These are phyloP conservation scores for Adansonia rubrostipa DNA, from an alignment of 441 rosid genomes.

Conservation along the genomic window DNA sequence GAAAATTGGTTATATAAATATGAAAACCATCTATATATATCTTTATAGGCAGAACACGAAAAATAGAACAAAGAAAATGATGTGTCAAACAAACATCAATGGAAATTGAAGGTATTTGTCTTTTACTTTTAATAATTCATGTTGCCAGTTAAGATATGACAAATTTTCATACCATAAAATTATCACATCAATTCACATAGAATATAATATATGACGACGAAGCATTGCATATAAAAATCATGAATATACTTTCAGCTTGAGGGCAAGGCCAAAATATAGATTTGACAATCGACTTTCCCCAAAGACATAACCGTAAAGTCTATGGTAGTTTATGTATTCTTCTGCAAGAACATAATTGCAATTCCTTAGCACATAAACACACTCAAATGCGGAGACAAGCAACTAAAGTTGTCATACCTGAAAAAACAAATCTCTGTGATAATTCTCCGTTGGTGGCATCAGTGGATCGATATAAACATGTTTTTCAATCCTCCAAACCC, in stretches of 20 bases:
- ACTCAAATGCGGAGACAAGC: neutral
- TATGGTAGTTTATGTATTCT: neutral
- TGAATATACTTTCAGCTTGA: neutral
- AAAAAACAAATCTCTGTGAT: conserved; percentile 80
- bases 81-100: neutral
- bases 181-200: conserved; percentile 14
- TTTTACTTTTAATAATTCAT: neutral
- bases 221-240: conserved; percentile 13
- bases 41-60: conserved; percentile 6
- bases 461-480: conserved; percentile 77
- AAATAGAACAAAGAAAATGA: neutral
- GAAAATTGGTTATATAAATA: neutral
- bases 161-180: neutral
- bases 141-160: conserved; percentile 3
- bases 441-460: conserved; percentile 91
- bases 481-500: conserved; percentile 81
- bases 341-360: neutral
- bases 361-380: neutral
- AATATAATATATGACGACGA: conserved; percentile 5
- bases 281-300: neutral
- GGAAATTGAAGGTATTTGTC: neutral
- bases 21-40: neutral
- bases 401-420: conserved; percentile 58
- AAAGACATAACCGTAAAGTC: neutral
- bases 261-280: conserved; percentile 4